A percentile compares a stretch with the other conserved stretches of the same genome.
phyloP scores from a whole-genome alignment of 768 basidiomycete genomes.

The Sarcomyxa edulis region DNA sequence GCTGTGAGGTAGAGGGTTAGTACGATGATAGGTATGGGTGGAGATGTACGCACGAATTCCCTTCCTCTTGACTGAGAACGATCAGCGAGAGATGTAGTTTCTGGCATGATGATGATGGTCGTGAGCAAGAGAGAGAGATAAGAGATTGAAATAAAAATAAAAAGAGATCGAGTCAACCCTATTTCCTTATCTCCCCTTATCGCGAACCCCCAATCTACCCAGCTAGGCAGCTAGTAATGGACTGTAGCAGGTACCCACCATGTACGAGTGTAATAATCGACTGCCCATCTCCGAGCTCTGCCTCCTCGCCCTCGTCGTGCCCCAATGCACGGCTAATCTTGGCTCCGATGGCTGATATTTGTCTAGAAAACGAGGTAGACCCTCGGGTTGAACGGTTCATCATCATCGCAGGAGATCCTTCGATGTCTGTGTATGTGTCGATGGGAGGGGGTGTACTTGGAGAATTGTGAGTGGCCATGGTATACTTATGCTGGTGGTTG shows the following conservation, averaged over 20 bases:
- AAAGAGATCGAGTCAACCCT: not conserved
- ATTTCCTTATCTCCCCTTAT: not conserved
- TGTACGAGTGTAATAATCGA: not conserved
- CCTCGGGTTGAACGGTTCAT: no score
- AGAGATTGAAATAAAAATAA: not conserved
- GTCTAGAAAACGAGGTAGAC: not conserved
- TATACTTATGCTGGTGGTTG: no score
- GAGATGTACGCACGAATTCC: not conserved
- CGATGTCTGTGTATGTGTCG: no score
- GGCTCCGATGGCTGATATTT: not conserved
- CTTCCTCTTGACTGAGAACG: conserved; percentile 1
- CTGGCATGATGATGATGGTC: conserved; percentile 1
- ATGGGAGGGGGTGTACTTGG: no score
- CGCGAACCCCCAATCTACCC: no score
- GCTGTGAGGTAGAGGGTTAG: conserved; percentile 20
- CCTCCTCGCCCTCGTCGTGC: not conserved
- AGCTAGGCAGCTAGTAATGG: no score
- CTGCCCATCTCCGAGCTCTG: not conserved
- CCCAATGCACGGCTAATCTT: not conserved
- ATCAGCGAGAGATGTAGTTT: no score
- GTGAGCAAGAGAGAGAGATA: conserved; percentile 1
- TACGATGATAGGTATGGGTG: not conserved
- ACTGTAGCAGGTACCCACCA: not conserved
- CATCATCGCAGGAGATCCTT: no score
- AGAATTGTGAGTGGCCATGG: no score